These are phyloP conservation scores for Gastrolobium villosum DNA, from an alignment of 306 rosid genomes.

Conservation along the genomic window DNA sequence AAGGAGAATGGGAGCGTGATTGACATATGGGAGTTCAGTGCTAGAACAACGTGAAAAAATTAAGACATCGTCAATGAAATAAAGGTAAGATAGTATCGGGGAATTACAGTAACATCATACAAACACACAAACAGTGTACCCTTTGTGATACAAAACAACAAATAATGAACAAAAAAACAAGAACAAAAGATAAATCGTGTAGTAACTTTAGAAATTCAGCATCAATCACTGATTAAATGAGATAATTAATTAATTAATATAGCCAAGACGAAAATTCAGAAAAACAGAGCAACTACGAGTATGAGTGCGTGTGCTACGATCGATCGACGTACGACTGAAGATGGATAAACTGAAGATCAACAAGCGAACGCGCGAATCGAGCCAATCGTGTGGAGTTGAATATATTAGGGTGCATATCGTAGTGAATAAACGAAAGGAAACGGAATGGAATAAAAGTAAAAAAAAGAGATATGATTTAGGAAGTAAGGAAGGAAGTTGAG, in stretches of 20 bases:
- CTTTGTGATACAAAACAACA: not conserved
- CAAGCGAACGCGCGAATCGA: not conserved
- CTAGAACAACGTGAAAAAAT: not conserved
- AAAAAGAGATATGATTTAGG: not conserved
- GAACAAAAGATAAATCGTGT: constrained; percentile 30
- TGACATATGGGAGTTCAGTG: not conserved
- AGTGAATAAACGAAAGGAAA: constrained; percentile 24
- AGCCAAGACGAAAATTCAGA: not conserved
- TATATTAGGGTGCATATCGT: not conserved
- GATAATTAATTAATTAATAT: not conserved
- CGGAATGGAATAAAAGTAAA: not conserved
- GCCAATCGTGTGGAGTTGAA: not conserved
- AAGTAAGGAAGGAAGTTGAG: not conserved
- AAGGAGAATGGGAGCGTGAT: not conserved
- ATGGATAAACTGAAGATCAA: constrained; percentile 14
- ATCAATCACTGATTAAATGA: not conserved
- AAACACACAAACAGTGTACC: not conserved
- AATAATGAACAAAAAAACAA: constrained; percentile 12
- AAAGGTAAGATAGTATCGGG: not conserved
- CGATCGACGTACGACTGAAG: not conserved
- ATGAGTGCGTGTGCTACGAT: not conserved
- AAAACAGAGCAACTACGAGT: not conserved
- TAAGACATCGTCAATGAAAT: constrained; percentile 4
- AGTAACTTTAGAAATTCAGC: constrained; percentile 16
- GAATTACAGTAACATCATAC: constrained; percentile 8